Evolutionary conservation across 2,329 filamentous ascomycete species (phyloP).

Genomic region (Diaporthe sp.): DNA sequence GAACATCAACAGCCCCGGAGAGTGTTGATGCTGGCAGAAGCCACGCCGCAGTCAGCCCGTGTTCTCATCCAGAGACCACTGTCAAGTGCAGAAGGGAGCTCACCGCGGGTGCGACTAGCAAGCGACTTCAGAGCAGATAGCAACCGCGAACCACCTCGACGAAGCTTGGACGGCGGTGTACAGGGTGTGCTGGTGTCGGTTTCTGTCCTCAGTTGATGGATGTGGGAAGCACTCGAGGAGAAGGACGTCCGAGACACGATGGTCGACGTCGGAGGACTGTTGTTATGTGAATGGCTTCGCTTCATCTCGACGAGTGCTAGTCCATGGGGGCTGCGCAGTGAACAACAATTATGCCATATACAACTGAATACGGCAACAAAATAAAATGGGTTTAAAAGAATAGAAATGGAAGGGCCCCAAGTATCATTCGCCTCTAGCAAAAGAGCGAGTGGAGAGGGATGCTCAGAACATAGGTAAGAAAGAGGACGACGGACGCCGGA

Average conservation of each 20-base stretch:
- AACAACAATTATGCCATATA: conserved; percentile 2
- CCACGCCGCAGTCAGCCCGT: background rate
- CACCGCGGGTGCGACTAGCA: conserved; percentile 41
- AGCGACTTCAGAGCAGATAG: conserved; percentile 53
- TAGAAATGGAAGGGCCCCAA: conserved; percentile 11
- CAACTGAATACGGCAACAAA: background rate
- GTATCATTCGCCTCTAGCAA: conserved; percentile 27
- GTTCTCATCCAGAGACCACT: background rate
- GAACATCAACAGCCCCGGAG: conserved; percentile 34
- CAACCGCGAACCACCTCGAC: conserved; percentile 56
- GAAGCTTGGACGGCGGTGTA: conserved; percentile 51
- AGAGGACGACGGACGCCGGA: conserved; percentile 29
- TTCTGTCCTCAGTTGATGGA: background rate
- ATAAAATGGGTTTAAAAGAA: conserved; percentile 17
- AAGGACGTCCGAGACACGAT: conserved; percentile 23
- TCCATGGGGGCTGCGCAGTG: conserved; percentile 4
- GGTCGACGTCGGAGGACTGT: conserved; percentile 26
- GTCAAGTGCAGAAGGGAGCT: background rate
- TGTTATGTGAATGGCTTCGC: conserved; percentile 34
- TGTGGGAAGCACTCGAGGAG: conserved; percentile 12
- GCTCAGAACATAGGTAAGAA: conserved; percentile 33
- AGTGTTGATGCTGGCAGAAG: conserved; percentile 26
- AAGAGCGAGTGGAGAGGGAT: conserved; percentile 30
- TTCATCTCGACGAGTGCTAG: conserved; percentile 35
- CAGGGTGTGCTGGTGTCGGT: conserved; percentile 37